Evolutionary conservation across 805 yeast species (phyloP), one percentile per base, ranked within the genome.

Genomic region (Kodamaea jinghongensis): DNA sequence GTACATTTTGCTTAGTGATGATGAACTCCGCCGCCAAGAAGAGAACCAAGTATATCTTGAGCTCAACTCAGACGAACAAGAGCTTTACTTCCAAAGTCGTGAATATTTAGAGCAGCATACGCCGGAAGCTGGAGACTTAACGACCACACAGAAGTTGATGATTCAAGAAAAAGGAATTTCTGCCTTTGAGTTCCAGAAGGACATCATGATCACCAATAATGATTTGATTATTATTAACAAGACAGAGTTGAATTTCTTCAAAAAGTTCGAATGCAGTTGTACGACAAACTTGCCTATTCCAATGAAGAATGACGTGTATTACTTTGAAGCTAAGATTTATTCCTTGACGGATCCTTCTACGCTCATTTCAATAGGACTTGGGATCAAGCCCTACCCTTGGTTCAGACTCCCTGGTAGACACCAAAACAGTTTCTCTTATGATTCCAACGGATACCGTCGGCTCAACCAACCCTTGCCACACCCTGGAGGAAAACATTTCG

Each of bases 361-460:
- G 8, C 41, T 64, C 0, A 67, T 91, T 1, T 78, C 96, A 0
- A 70, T 93, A 13, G 99, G 99, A 0, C 55, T 93, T 3, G 75
- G 90, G 0, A 78, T 95, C 0, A 78, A 80, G 46, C 99, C 99
- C 5, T 93, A 93, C 54, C 99, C 99, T 2, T 80, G 83, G 62
- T 93, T 93, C 63, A 71, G 97, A 49, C 67, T 93, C 28, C 98
- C 99, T 0, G 99, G 99, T 0, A 76, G 93, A 54, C 96, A 89
- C 52, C 74, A 82, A 31, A 83, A 80, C 58, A 87, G 96, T 0
- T 70, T 88, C 3, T 76, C 89, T n/a, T 93, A 91, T 61, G 96
- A 89, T 46, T 85, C 95, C 4, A 75, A 75, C 38, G 99, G 98
- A 3, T 70, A 76, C 43, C 73, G 95, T 41, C 73, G 97, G 39